Conservation (phyloP, 2,329 filamentous ascomycete species). For the Penicillium capsulatum region DNA sequence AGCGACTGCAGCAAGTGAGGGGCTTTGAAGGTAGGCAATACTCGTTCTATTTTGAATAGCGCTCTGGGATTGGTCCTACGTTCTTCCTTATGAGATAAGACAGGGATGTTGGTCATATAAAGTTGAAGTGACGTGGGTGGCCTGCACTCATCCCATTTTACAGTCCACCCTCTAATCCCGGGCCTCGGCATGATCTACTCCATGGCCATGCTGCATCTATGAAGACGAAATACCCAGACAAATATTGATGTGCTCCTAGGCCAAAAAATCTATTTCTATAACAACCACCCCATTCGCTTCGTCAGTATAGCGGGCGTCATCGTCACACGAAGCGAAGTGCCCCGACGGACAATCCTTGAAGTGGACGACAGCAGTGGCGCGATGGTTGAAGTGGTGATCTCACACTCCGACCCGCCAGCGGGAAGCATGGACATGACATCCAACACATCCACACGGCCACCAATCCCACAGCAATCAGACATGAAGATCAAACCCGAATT, state of each 20-base stretch:
- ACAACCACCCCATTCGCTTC: slow-evolving; percentile 74
- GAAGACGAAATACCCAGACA: not conserved
- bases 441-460: no score
- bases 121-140: no score
- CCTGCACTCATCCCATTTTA: no score
- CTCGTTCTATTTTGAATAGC: slow-evolving; percentile 1
- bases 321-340: slow-evolving; percentile 56
- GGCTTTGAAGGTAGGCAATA: slow-evolving; percentile 50
- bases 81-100: no score
- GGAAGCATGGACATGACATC: no score
- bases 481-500: slow-evolving; percentile 1
- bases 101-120: no score
- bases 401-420: slow-evolving; percentile 25
- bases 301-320: slow-evolving; percentile 67
- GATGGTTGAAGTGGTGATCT: slow-evolving; percentile 53
- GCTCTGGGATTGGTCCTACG: no score
- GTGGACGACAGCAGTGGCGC: slow-evolving; percentile 60
- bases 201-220: no score
- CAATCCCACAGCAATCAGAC: not conserved
- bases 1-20: slow-evolving; percentile 45
- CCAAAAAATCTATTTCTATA: slow-evolving; percentile 59
- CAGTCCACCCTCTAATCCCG: no score
- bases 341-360: slow-evolving; percentile 50
- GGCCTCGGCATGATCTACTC: no score
- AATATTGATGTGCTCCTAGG: slow-evolving; percentile 34